Conservation (phyloP, 2,329 filamentous ascomycete species). For the Sodiomyces alkalinus region DNA sequence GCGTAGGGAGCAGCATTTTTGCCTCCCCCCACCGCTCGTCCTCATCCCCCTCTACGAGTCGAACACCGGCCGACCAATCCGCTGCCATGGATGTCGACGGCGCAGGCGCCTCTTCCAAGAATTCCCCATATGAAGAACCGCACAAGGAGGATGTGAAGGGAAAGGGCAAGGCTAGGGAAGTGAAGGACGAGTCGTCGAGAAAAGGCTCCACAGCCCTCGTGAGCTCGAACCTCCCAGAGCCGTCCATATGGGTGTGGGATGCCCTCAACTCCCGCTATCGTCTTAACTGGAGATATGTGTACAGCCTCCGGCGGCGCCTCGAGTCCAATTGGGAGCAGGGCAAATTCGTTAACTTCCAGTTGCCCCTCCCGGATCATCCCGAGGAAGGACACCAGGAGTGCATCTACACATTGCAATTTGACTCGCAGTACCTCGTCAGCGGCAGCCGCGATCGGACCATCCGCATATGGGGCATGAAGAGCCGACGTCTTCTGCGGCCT, state of each 20-base stretch:
- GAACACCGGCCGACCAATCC: conserved; percentile 2
- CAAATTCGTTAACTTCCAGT: conserved; percentile 70
- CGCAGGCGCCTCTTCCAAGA: conserved; percentile 15
- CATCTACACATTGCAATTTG: conserved; percentile 89
- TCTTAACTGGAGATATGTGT: conserved; percentile 87
- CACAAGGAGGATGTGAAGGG: conserved; percentile 16
- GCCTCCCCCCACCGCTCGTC: conserved; percentile 10
- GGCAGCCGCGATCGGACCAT: conserved; percentile 82
- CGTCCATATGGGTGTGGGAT: conserved; percentile 30
- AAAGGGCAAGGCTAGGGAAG: conserved; percentile 9
- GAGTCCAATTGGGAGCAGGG: conserved; percentile 88
- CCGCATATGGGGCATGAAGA: conserved; percentile 80
- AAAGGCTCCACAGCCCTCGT: neutral
- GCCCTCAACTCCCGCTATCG: conserved; percentile 34
- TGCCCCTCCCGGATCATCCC: conserved; percentile 68
- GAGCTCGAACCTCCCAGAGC: conserved; percentile 20
- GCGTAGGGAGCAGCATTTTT: conserved; percentile 11
- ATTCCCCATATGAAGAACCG: neutral
- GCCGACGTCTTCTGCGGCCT: conserved; percentile 57
- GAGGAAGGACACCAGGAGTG: conserved; percentile 82
- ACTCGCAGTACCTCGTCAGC: conserved; percentile 73
- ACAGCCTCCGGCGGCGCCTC: conserved; percentile 68
- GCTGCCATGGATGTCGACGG: conserved; percentile 17
- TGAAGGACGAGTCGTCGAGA: neutral
- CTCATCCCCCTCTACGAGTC: no score